These are phyloP conservation scores for Candida nitratophila DNA, from an alignment of 805 yeast species.

Conservation along the genomic window DNA sequence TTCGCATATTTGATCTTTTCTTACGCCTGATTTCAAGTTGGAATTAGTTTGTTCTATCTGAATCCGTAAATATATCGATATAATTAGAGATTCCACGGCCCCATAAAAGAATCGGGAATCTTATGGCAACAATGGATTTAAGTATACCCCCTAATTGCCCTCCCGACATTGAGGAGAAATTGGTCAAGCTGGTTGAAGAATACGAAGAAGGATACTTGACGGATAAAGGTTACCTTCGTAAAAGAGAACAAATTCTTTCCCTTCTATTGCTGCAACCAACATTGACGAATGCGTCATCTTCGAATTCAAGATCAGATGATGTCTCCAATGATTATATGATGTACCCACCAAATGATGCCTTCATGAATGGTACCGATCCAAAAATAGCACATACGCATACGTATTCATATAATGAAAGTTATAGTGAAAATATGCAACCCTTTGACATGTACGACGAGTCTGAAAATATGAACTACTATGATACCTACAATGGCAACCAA, in stretches of 20 bases:
- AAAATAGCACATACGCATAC: not conserved
- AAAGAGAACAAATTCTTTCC: slow-evolving; percentile 36
- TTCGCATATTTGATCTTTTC: too few species aligned
- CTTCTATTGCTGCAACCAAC: not conserved
- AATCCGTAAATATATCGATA: too few species aligned
- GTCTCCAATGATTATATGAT: not conserved
- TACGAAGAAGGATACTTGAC: slow-evolving; percentile 66
- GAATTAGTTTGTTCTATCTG: too few species aligned
- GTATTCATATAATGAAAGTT: not conserved
- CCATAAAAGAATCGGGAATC: too few species aligned
- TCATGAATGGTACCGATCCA: not conserved
- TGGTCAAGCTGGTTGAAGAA: slow-evolving; percentile 40
- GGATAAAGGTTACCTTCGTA: slow-evolving; percentile 62
- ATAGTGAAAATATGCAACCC: not conserved
- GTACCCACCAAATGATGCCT: not conserved
- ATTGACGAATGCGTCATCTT: not conserved
- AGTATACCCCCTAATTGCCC: slow-evolving; percentile 39
- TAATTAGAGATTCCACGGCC: too few species aligned
- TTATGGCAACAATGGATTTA: slow-evolving; percentile 30
- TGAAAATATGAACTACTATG: slow-evolving; percentile 6
- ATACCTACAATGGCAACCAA: not conserved
- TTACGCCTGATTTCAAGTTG: too few species aligned
- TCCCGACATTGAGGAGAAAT: slow-evolving; percentile 25
- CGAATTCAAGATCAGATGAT: not conserved
- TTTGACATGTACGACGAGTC: not conserved